Evolutionary conservation across 306 rosid genomes (phyloP).

Genomic region (Phaseolus lunatus): DNA sequence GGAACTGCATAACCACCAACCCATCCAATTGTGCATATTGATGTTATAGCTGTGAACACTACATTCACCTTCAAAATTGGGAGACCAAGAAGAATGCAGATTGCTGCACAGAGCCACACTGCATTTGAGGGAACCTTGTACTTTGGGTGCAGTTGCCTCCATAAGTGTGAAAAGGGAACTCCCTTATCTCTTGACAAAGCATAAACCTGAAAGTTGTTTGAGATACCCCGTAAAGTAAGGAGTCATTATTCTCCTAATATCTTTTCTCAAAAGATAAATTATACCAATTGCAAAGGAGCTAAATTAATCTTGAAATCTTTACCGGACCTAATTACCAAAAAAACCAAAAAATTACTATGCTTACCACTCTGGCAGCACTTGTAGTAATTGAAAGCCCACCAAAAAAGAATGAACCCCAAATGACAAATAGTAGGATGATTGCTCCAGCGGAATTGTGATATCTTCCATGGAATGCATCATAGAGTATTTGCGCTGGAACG

Average conservation of each 20-base stretch:
- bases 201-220: slow-evolving; percentile 66
- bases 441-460: slow-evolving; percentile 75
- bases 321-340: neutral
- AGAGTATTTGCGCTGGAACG: slow-evolving; percentile 88
- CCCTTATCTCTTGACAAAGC: slow-evolving; percentile 86
- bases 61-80: slow-evolving; percentile 79
- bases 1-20: slow-evolving; percentile 95
- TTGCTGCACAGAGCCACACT: slow-evolving; percentile 88
- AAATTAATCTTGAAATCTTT: slow-evolving; percentile 7
- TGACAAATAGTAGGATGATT: slow-evolving; percentile 65
- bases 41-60: slow-evolving; percentile 80
- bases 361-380: slow-evolving; percentile 90
- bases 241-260: neutral
- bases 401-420: slow-evolving; percentile 91
- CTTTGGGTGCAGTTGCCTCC: slow-evolving; percentile 78
- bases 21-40: slow-evolving; percentile 85
- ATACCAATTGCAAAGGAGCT: too few relatives aligned
- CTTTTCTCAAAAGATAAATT: too few relatives aligned
- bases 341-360: neutral
- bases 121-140: slow-evolving; percentile 83
- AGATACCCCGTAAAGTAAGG: slow-evolving; percentile 19
- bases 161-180: slow-evolving; percentile 71
- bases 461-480: slow-evolving; percentile 90
- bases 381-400: slow-evolving; percentile 91
- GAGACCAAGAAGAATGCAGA: slow-evolving; percentile 81